Evolutionary conservation across 2,329 filamentous ascomycete genomes (phyloP), one percentile per base, ranked within the genome.

Genomic region (Monosporascus sp.): DNA sequence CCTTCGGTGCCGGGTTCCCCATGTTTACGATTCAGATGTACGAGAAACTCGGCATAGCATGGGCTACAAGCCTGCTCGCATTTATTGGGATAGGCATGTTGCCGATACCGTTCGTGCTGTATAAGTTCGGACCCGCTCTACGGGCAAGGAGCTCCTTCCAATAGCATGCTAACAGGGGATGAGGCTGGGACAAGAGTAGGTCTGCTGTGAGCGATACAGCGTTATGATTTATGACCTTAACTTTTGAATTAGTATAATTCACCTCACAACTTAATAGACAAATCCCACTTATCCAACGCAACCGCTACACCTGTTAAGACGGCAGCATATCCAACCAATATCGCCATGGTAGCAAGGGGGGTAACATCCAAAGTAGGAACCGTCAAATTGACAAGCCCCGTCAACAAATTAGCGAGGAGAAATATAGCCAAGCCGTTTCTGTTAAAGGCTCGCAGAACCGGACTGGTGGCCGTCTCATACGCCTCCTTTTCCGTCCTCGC

Each of bases 381-480:
- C 4, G 85, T 89, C 78, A 99, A 77, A 68, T 99, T 99, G 51
- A 97, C 86, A 17, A 90, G 66, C 0, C 94, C 94, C 1, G 94
- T 99, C 57, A 96, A 71, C 47, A 99, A 71, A 66, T 99, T 99
- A 2, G 94, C 92, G 38, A 92, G 65, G 54, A 99, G 70, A 66
- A 99, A 99, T 1, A 97, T 71, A 1, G 83, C 84, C 47, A 99
- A 74, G 0, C 94, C 92, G 62, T 97, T 97, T 51, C 88, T 81
- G 67, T 99, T 99, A 67, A 88, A 95, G 0, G 90, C 89, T 46
- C 84, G 78, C 57, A 97, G 73, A n/a, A 97, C 79, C 38, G 76
- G 81, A 66, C 91, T 96, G 3, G 91, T 97, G 4, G 90, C 87
- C 46, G 80, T 75, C 46, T 80, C 74, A 56, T 85, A 83, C 3